These are phyloP conservation scores for Alloascoidea africana DNA, from an alignment of 805 yeast species.

Conservation along the genomic window DNA sequence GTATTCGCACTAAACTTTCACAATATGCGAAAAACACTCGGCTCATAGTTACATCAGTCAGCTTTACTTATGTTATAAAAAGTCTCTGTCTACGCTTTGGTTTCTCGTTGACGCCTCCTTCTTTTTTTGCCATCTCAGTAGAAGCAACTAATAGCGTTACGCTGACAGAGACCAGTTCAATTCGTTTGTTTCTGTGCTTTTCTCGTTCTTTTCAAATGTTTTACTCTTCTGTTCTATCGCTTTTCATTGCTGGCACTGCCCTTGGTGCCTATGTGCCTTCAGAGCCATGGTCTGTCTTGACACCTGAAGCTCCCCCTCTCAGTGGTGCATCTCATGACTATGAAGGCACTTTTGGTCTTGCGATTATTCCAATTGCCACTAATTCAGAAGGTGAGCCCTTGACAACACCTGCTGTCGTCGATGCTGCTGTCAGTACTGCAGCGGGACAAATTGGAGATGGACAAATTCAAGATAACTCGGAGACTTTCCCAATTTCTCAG, in stretches of 20 bases:
- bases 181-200: too few species aligned
- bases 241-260: conserved; percentile 24
- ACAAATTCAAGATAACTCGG: conserved; percentile 24
- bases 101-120: too few species aligned
- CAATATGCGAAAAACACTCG: too few species aligned
- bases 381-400: conserved; percentile 18
- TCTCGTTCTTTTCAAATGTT: too few species aligned
- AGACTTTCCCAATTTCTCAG: conserved; percentile 30
- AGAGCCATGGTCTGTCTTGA: conserved; percentile 58
- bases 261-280: conserved; percentile 50
- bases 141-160: too few species aligned
- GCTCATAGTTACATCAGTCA: too few species aligned
- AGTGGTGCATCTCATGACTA: conserved; percentile 43
- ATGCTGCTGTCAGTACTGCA: conserved; percentile 33
- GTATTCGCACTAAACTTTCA: too few species aligned
- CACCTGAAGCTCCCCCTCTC: conserved; percentile 39
- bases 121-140: too few species aligned
- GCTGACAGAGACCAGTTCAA: too few species aligned
- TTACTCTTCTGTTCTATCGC: conserved; percentile 3
- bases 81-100: too few species aligned
- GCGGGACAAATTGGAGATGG: conserved; percentile 26
- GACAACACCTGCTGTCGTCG: conserved; percentile 20
- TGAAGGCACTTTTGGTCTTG: conserved; percentile 49
- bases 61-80: too few species aligned
- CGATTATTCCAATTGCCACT: conserved; percentile 32